Percentiles rank a stretch among this genome's conserved stretches.
These are phyloP conservation scores for Aulographum hederae DNA, from an alignment of 2,329 filamentous ascomycete genomes.

Conservation along the genomic window DNA sequence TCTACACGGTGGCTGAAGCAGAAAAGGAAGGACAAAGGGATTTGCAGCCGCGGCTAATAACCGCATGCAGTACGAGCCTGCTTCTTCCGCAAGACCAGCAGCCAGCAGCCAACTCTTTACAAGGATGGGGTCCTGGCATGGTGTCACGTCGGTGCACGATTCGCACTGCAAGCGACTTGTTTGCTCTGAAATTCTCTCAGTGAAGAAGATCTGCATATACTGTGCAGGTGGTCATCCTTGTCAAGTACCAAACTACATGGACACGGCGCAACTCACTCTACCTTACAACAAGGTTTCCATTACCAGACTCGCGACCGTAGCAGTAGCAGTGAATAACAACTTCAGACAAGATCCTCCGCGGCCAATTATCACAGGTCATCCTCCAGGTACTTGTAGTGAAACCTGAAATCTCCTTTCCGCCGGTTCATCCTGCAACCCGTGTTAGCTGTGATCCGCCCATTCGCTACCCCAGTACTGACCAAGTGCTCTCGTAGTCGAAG, in stretches of 20 bases:
- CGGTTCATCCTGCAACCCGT: constrained; percentile 99
- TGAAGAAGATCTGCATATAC: background rate
- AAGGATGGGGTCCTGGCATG: too few relatives aligned
- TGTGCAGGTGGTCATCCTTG: background rate
- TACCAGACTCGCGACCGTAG: background rate
- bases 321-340: background rate
- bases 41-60: too few relatives aligned
- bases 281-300: background rate
- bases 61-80: too few relatives aligned
- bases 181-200: too few relatives aligned
- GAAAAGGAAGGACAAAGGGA: too few relatives aligned
- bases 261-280: background rate
- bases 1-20: too few relatives aligned
- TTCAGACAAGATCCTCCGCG: background rate
- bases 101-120: too few relatives aligned
- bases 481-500: constrained; percentile 98
- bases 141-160: too few relatives aligned
- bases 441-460: too few relatives aligned
- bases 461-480: constrained; percentile 39
- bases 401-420: constrained; percentile 93
- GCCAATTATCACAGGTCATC: constrained; percentile 50
- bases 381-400: constrained; percentile 93
- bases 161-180: too few relatives aligned
- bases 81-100: too few relatives aligned
- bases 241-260: background rate